These are phyloP conservation scores for Galerina marginata DNA, from an alignment of 768 basidiomycete genomes.

Conservation along the genomic window DNA sequence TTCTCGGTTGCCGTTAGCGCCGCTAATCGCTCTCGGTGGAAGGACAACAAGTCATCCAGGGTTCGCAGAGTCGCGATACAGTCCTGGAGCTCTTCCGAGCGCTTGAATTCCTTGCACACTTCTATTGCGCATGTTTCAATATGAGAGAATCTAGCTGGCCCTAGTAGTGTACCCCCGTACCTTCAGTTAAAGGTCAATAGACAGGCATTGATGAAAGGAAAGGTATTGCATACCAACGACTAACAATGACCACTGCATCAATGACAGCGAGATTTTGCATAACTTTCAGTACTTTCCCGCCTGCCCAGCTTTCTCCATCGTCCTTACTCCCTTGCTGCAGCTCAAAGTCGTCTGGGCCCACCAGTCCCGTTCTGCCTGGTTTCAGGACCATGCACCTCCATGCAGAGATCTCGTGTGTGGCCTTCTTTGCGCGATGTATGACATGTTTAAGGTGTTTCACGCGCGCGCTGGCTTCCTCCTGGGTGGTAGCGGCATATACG, in stretches of 20 bases:
- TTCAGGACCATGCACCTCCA: constrained; percentile 82
- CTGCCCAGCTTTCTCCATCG: constrained; percentile 80
- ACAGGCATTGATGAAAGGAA: background rate
- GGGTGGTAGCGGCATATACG: constrained; percentile 59
- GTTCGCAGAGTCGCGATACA: constrained; percentile 57
- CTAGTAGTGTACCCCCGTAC: constrained; percentile 84
- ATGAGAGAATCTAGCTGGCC: constrained; percentile 76
- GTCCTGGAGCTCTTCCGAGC: constrained; percentile 71
- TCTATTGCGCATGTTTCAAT: constrained; percentile 78
- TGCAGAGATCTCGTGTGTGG: constrained; percentile 76
- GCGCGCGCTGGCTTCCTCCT: constrained; percentile 53
- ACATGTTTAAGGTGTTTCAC: constrained; percentile 60
- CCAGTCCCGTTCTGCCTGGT: constrained; percentile 65
- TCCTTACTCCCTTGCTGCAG: constrained; percentile 68
- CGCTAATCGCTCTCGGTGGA: constrained; percentile 56
- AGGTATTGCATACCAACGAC: constrained; percentile 62
- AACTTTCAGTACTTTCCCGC: constrained; percentile 62
- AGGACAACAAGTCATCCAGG: constrained; percentile 64
- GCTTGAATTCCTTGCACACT: constrained; percentile 72
- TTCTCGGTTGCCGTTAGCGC: constrained; percentile 15
- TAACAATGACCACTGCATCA: constrained; percentile 82
- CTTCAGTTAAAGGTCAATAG: constrained; percentile 36
- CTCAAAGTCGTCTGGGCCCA: constrained; percentile 79
- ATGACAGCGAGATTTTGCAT: constrained; percentile 75
- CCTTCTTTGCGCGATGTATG: constrained; percentile 60